phyloP scores from a whole-genome alignment of 805 yeast genomes.

The Starmerella gropengiesseri region DNA sequence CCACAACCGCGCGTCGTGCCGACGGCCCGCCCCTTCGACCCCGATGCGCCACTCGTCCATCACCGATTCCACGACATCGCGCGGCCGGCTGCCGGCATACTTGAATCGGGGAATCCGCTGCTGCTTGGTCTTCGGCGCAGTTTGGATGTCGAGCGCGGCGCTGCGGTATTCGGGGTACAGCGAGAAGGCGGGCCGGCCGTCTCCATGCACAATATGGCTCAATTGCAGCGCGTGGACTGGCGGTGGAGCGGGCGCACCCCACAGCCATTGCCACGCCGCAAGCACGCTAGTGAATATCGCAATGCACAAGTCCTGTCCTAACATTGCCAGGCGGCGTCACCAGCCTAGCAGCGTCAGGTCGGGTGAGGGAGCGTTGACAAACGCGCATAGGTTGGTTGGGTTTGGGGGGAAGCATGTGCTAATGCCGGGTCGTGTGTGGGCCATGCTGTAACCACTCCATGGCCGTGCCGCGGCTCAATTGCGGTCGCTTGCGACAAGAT shows the following conservation, averaged over 20 bases:
- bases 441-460: no score
- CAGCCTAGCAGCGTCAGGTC: no score
- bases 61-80: constrained; percentile 4
- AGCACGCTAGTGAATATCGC: not conserved
- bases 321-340: constrained; percentile 1
- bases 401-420: no score
- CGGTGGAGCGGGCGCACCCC: not conserved
- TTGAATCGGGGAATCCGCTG: constrained; percentile 12
- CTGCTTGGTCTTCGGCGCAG: not conserved
- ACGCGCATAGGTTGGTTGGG: no score
- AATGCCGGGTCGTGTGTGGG: no score
- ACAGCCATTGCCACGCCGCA: not conserved
- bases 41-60: constrained; percentile 12
- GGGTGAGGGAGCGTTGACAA: no score
- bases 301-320: not conserved
- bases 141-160: not conserved
- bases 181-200: constrained; percentile 5
- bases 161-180: constrained; percentile 2
- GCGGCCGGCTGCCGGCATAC: not conserved
- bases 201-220: constrained; percentile 7
- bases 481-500: no score
- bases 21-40: constrained; percentile 2
- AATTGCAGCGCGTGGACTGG: constrained; percentile 5
- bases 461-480: no score
- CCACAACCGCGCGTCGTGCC: constrained; percentile 12